Conservation (phyloP, 2,329 filamentous ascomycete species). For the Xylaria polymorpha region DNA sequence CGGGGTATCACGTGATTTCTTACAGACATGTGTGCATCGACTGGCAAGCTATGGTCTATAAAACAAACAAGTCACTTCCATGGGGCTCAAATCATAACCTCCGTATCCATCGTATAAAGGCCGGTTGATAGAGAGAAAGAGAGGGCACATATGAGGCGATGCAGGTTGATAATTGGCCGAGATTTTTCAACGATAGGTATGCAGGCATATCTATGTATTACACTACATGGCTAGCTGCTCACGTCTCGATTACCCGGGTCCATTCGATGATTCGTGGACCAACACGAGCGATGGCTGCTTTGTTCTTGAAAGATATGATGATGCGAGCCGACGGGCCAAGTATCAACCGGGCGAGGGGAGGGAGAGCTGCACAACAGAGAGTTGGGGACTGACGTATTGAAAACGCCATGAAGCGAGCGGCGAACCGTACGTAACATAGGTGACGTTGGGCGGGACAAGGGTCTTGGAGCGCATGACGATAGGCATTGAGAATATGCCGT, state of each 20-base stretch:
- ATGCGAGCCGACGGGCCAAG: background rate
- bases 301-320: background rate
- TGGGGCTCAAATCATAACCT: background rate
- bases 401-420: constrained; percentile 31
- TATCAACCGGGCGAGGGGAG: background rate
- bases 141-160: background rate
- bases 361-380: background rate
- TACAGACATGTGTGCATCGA: background rate
- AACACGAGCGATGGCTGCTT: background rate
- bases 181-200: background rate
- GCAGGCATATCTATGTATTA: background rate
- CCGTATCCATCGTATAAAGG: background rate
- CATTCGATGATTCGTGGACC: background rate
- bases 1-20: background rate
- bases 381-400: constrained; percentile 10
- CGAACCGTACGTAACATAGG: constrained; percentile 12
- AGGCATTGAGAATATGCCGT: constrained; percentile 4
- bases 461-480: constrained; percentile 22
- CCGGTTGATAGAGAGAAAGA: background rate
- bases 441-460: constrained; percentile 25
- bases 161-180: background rate
- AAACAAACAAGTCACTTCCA: background rate
- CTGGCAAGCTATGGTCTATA: background rate
- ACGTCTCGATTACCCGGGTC: background rate
- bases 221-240: background rate